These are phyloP conservation scores for Clathrospora elynae DNA, from an alignment of 2,329 filamentous ascomycete genomes.

Conservation along the genomic window DNA sequence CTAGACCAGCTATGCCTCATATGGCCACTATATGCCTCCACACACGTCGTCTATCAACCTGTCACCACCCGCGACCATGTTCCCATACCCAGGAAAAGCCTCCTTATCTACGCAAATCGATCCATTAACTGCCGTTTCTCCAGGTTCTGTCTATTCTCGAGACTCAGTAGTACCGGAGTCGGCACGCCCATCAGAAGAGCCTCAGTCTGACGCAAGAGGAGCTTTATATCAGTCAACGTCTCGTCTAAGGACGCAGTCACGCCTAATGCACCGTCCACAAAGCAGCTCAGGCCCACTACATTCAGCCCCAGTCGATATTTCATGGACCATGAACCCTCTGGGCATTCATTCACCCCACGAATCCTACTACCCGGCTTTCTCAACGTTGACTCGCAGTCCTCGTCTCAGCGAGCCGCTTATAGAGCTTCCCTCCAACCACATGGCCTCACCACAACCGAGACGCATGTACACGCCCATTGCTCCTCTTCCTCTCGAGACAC, in stretches of 20 bases:
- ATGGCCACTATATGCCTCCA: slow-evolving; percentile 42
- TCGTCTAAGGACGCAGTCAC: slow-evolving; percentile 15
- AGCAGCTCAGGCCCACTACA: slow-evolving; percentile 54
- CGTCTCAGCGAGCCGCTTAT: slow-evolving; percentile 42
- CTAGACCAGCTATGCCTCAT: slow-evolving; percentile 35
- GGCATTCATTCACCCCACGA: slow-evolving; percentile 46
- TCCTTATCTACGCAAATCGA: slow-evolving; percentile 28
- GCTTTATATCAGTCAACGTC: slow-evolving; percentile 17
- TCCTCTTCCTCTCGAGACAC: slow-evolving; percentile 48
- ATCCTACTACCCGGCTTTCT: slow-evolving; percentile 41
- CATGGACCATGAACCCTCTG: slow-evolving; percentile 51
- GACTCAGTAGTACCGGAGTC: slow-evolving; percentile 30
- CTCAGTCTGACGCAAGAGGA: slow-evolving; percentile 19
- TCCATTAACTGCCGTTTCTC: slow-evolving; percentile 36
- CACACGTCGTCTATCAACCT: slow-evolving; percentile 36
- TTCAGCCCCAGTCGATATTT: slow-evolving; percentile 41
- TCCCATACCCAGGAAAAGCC: slow-evolving; percentile 31
- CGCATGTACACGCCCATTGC: slow-evolving; percentile 52
- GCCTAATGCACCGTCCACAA: slow-evolving; percentile 40
- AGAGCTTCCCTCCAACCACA: slow-evolving; percentile 32
- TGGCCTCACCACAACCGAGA: slow-evolving; percentile 47
- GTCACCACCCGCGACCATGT: slow-evolving; percentile 29
- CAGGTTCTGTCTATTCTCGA: slow-evolving; percentile 38
- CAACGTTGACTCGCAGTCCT: slow-evolving; percentile 34
- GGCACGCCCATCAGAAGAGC: slow-evolving; percentile 29